Base-by-base conservation (phyloP, 2,329 filamentous ascomycete species). In the Cryphonectria nitschkei region DNA sequence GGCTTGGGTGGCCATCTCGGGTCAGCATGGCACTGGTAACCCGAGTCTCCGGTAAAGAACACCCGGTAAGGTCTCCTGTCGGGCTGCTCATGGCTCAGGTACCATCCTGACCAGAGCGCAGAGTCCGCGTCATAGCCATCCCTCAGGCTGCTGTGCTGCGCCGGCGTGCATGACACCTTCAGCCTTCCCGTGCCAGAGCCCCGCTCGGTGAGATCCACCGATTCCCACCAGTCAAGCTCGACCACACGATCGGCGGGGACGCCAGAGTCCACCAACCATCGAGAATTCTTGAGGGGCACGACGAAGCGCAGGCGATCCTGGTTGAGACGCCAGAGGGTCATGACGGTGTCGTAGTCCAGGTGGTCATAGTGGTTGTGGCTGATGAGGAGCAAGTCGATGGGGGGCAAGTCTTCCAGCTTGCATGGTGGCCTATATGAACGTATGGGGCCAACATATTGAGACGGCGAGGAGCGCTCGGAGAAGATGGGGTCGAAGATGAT, bases 171-270 rank as follows among this genome's bases (percentile, higher is more conserved):
- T 43, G 86, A 85, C 66, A 93, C 85, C 1, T 84, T 86, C 7
- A 89, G 87, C 22, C 13, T 58, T 22, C 58, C 67, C 11, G 80
- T 52, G 75, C 72, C 13, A 69, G 70, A 1, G 75, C 73, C 19
- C 67, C 56, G 52, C 4, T 74, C 74, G 0, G 75, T 69, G 88
- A 86, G 68, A 34, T n/a, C 41, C 22, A 62, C 67, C n/a, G 58
- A 56, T 2, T 93, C 88, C 92, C 92, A 94, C 92, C 92, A 93
- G 78, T 94, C 92, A 74, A 93, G 76, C 77, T 93, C 92, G 0
- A 88, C 90, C 37, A 91, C 85, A 56, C 58, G 67, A 11, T 68
- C 67, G 69, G 67, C 37, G 0, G 69, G 65, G 26, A 93, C 87
- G 0, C 89, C 89, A 60, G 83, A 85, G 19, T 84, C 81, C 8